Evolutionary conservation across 805 yeast genomes (phyloP).

Genomic region (Komagataella kurtzmanii): DNA sequence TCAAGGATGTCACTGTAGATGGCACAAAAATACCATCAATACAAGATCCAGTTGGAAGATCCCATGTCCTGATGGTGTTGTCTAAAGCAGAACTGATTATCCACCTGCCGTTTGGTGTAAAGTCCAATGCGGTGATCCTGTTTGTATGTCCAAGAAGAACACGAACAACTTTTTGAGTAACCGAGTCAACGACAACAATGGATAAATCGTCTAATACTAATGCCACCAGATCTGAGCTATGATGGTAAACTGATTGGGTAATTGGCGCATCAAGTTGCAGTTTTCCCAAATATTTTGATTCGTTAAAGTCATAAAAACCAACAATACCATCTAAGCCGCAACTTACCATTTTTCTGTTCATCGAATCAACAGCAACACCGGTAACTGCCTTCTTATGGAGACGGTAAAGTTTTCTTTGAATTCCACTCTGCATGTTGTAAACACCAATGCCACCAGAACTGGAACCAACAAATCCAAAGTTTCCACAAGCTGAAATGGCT

Average conservation of each 20-base stretch:
- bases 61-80: slow-evolving; percentile 90
- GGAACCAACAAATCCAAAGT: slow-evolving; percentile 88
- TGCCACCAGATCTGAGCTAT: slow-evolving; percentile 74
- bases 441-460: slow-evolving; percentile 74
- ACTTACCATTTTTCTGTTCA: slow-evolving; percentile 80
- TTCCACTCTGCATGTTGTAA: slow-evolving; percentile 88
- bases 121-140: slow-evolving; percentile 77
- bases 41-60: slow-evolving; percentile 92
- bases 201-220: slow-evolving; percentile 78
- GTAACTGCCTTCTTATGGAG: slow-evolving; percentile 73
- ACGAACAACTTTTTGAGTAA: slow-evolving; percentile 74
- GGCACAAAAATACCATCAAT: slow-evolving; percentile 80
- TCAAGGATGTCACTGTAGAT: slow-evolving; percentile 67
- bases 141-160: slow-evolving; percentile 82
- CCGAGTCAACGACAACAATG: slow-evolving; percentile 69
- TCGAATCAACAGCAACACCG: slow-evolving; percentile 80
- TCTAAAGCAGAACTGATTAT: slow-evolving; percentile 73
- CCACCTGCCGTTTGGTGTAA: slow-evolving; percentile 95
- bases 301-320: slow-evolving; percentile 75
- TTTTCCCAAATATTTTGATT: slow-evolving; percentile 53
- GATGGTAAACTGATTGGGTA: slow-evolving; percentile 65
- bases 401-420: slow-evolving; percentile 52
- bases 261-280: slow-evolving; percentile 65
- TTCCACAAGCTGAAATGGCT: slow-evolving; percentile 84
- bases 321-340: slow-evolving; percentile 82